Evolutionary conservation across 805 yeast genomes (phyloP), one percentile per base, ranked within the genome.

Genomic region (Candida arabinofermentans): DNA sequence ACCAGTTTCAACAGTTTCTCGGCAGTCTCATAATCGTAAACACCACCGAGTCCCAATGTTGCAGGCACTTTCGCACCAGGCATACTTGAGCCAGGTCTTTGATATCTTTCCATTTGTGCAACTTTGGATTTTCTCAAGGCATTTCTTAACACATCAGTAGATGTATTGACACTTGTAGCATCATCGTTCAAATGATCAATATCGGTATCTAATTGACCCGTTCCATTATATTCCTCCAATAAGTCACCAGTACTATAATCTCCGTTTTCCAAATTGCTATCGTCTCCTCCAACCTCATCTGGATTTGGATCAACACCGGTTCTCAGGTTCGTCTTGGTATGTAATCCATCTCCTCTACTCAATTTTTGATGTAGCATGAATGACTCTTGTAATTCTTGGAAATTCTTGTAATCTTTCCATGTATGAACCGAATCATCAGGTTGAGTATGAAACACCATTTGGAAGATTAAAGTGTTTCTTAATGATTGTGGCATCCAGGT

Each of bases 371-470:
- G 54, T 5, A 41, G 10, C 33, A 48, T 43, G 56, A 87, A 87
- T 0, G 84, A 88, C 16, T 72, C 68, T 37, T 70, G 71, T 51
- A 84, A 62, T 45, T 75, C 78, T 44, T 79, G 72, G 58, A 71
- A 84, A 22, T 74, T 79, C 59, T 86, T 90, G 61, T 88, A 93
- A 42, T 88, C 96, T 42, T 75, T 75, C 99, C 99, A 93, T 0
- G 89, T 75, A 19, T 72, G 72, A n/a, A 91, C 98, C 6, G 78
- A 71, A 59, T 91, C 88, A 62, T 93, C 99, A 0, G 99, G 99
- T 58, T 95, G 99, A 47, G 87, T 80, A 49, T 90, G 90, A 73
- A 93, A 93, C 1, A 93, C 86, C 61, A 83, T 70, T 46, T 96
- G 72, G 66, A 77, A 93, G 2, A 95, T 67, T 44, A 77, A 71